A percentile compares a stretch with the other conserved stretches of the same genome.
These are phyloP conservation scores for Aspergillus taichungensis DNA, from an alignment of 495 filamentous ascomycete species.

Conservation along the genomic window DNA sequence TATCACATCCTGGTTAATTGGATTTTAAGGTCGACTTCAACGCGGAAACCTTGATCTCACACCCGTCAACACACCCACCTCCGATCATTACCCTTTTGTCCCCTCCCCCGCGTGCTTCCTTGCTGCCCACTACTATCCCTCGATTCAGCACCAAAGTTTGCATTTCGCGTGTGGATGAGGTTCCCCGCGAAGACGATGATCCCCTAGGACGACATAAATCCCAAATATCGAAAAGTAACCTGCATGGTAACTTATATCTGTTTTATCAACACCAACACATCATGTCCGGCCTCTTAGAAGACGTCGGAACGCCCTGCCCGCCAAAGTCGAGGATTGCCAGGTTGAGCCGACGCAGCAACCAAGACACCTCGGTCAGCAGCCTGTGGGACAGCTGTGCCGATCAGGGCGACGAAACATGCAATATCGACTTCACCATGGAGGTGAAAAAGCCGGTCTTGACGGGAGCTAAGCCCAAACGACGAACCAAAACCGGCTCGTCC, in stretches of 20 bases:
- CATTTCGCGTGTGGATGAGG: no score
- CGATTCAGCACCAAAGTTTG: not conserved
- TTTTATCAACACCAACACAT: not conserved
- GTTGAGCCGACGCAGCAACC: slow-evolving; percentile 7
- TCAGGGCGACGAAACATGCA: slow-evolving; percentile 20
- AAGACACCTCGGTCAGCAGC: slow-evolving; percentile 16
- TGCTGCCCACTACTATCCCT: slow-evolving; percentile 4
- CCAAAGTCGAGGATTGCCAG: slow-evolving; percentile 15
- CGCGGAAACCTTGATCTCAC: not conserved
- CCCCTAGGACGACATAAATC: not conserved
- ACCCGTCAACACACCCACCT: not conserved
- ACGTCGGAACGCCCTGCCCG: slow-evolving; percentile 22
- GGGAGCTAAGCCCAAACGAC: slow-evolving; percentile 24
- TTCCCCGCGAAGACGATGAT: not conserved
- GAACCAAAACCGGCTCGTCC: slow-evolving; percentile 13
- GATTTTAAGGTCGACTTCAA: no score
- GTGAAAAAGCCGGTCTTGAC: slow-evolving; percentile 21
- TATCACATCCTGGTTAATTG: no score
- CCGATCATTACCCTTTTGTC: not conserved
- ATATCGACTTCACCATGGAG: slow-evolving; percentile 33
- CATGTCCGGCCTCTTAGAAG: slow-evolving; percentile 22
- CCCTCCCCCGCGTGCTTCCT: slow-evolving; percentile 2
- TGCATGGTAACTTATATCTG: not conserved
- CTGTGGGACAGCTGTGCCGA: slow-evolving; percentile 15
- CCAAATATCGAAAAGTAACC: not conserved